These are phyloP conservation scores for Colletotrichum tofieldiae DNA, from an alignment of 2,329 filamentous ascomycete species.

Conservation along the genomic window DNA sequence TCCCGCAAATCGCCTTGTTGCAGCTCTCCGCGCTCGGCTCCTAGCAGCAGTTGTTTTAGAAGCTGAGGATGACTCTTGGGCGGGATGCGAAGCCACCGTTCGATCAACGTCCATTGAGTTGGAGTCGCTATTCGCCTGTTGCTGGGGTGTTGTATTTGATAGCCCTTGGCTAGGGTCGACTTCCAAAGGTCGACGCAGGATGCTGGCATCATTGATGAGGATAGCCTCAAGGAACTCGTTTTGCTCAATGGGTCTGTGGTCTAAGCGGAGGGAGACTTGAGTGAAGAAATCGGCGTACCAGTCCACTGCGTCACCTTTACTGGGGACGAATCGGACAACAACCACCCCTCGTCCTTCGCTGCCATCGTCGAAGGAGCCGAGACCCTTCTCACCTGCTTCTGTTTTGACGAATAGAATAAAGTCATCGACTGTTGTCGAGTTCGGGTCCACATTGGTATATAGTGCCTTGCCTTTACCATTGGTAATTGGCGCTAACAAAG, in stretches of 20 bases:
- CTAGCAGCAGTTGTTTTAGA: conserved; percentile 46
- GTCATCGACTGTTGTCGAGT: conserved; percentile 79
- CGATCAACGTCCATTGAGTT: conserved; percentile 49
- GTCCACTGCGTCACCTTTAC: conserved; percentile 66
- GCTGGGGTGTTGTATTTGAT: conserved; percentile 46
- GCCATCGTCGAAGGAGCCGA: conserved; percentile 75
- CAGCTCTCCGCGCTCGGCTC: conserved; percentile 46
- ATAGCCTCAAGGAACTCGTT: conserved; percentile 95
- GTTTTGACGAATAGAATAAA: conserved; percentile 84
- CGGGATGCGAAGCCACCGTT: conserved; percentile 33
- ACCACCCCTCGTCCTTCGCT: conserved; percentile 81
- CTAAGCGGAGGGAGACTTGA: conserved; percentile 78
- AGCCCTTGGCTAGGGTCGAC: conserved; percentile 57
- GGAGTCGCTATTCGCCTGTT: conserved; percentile 13
- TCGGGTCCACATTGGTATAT: conserved; percentile 72
- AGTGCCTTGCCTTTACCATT: conserved; percentile 88
- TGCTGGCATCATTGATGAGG: conserved; percentile 81
- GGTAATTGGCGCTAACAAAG: conserved; percentile 80
- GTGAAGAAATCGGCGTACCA: conserved; percentile 82
- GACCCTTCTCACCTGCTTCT: conserved; percentile 81
- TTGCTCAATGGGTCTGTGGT: conserved; percentile 88
- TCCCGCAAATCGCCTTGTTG: conserved; percentile 76
- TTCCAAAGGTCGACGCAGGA: conserved; percentile 79
- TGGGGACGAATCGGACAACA: conserved; percentile 80
- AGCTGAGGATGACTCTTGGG: conserved; percentile 32